These are phyloP conservation scores for Obelidium mucronatum DNA, from an alignment of 192 early-diverging fungal genomes.

Conservation along the genomic window DNA sequence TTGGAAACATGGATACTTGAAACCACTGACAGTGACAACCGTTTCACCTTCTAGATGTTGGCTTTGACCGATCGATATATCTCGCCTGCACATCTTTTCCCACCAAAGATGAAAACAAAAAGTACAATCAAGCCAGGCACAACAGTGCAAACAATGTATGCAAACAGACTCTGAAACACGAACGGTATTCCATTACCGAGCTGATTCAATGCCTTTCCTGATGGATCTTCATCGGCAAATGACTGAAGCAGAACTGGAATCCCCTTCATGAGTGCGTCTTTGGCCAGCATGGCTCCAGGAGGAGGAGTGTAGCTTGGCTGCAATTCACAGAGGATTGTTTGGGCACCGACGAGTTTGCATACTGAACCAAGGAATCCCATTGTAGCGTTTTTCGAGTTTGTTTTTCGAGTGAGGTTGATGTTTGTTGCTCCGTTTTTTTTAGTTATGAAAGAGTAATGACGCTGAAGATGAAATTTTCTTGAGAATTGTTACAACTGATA, in stretches of 20 bases:
- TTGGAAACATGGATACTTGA: no score
- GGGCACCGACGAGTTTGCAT: slow-evolving; percentile 16
- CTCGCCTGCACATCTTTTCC: neutral
- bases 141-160: neutral
- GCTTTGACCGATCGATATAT: neutral
- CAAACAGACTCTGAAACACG: neutral
- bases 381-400: no score
- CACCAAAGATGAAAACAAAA: neutral
- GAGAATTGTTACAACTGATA: no score
- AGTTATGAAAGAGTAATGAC: no score
- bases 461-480: no score
- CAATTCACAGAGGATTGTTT: slow-evolving; percentile 11
- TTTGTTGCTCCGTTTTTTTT: no score
- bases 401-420: no score
- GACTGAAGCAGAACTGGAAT: neutral
- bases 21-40: no score
- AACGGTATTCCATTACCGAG: slow-evolving; percentile 1
- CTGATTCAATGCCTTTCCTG: neutral
- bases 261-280: neutral
- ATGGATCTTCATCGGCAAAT: neutral
- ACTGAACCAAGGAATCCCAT: slow-evolving; percentile 18
- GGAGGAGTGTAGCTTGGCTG: neutral
- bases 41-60: no score
- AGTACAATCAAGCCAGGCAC: neutral
- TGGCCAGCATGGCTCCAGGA: neutral